Percentiles rank a stretch among this genome's conserved stretches.
Evolutionary conservation across 768 basidiomycete genomes (phyloP).

Genomic region (Tremella yokohamensis): DNA sequence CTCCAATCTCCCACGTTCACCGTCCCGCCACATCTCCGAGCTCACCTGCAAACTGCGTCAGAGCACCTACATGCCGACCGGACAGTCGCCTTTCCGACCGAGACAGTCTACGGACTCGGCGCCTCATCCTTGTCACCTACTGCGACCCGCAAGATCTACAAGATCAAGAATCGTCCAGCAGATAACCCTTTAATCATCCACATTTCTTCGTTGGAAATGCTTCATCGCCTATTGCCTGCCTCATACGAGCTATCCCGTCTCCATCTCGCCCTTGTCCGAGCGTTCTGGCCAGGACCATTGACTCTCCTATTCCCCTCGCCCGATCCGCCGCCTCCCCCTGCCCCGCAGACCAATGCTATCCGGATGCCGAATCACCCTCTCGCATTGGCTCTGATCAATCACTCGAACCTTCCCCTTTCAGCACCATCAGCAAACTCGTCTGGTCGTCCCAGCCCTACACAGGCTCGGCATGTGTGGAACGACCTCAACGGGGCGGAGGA

Average conservation of each 20-base stretch:
- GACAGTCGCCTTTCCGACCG: conserved; percentile 81
- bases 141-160: conserved; percentile 73
- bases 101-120: conserved; percentile 98
- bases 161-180: conserved; percentile 82
- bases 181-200: conserved; percentile 99
- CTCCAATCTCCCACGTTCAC: conserved; percentile 31
- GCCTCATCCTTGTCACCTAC: conserved; percentile 64
- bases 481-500: conserved; percentile 59
- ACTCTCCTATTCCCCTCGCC: conserved; percentile 80
- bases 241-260: conserved; percentile 61
- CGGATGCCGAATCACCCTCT: conserved; percentile 93
- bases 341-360: conserved; percentile 61
- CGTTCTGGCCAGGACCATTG: conserved; percentile 93
- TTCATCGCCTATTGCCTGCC: conserved; percentile 67
- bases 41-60: conserved; percentile 33
- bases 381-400: conserved; percentile 79
- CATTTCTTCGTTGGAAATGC: conserved; percentile 80
- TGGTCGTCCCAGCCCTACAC: conserved; percentile 89
- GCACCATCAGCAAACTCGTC: conserved; percentile 95
- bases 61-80: conserved; percentile 37
- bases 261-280: conserved; percentile 70
- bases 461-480: conserved; percentile 72
- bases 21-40: conserved; percentile 23
- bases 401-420: conserved; percentile 71
- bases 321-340: conserved; percentile 52